Evolutionary conservation across 1,284 basidiomycete genomes (phyloP).

Genomic region (Marasmius sp.): DNA sequence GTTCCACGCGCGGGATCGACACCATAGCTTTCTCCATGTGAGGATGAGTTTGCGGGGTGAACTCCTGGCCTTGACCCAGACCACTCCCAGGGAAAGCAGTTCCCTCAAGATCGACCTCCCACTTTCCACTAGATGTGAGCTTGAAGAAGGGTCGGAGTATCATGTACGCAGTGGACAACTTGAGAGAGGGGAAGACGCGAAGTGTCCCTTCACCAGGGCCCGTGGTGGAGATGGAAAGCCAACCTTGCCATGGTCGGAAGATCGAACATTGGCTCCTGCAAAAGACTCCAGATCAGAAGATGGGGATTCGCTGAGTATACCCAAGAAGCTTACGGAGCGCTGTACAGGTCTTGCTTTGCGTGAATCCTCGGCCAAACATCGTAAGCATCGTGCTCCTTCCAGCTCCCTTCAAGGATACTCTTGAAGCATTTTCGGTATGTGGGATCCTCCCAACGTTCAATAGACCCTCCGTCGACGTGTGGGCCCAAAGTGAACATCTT

Average conservation of each 20-base stretch:
- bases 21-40: slow-evolving; percentile 61
- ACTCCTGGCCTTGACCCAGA: slow-evolving; percentile 64
- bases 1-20: slow-evolving; percentile 54
- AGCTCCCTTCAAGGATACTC: slow-evolving; percentile 52
- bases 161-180: slow-evolving; percentile 44
- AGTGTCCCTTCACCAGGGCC: slow-evolving; percentile 67
- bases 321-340: slow-evolving; percentile 34
- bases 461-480: slow-evolving; percentile 74
- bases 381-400: slow-evolving; percentile 62
- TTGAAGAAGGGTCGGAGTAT: slow-evolving; percentile 7
- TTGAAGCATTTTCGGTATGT: slow-evolving; percentile 58
- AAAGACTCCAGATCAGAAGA: neutral
- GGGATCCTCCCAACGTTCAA: slow-evolving; percentile 81
- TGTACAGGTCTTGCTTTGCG: slow-evolving; percentile 59
- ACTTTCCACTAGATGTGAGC: slow-evolving; percentile 38
- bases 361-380: slow-evolving; percentile 50
- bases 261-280: slow-evolving; percentile 56
- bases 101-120: slow-evolving; percentile 62
- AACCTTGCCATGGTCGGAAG: slow-evolving; percentile 69
- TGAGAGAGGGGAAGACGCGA: slow-evolving; percentile 51
- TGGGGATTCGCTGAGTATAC: neutral
- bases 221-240: slow-evolving; percentile 67
- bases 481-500: slow-evolving; percentile 61
- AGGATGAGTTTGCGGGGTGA: slow-evolving; percentile 65
- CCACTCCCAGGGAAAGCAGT: slow-evolving; percentile 63